A percentile compares a stretch with the other conserved stretches of the same genome.
Evolutionary conservation across 805 yeast genomes (phyloP).

Genomic region (Geotrichum ghanense): DNA sequence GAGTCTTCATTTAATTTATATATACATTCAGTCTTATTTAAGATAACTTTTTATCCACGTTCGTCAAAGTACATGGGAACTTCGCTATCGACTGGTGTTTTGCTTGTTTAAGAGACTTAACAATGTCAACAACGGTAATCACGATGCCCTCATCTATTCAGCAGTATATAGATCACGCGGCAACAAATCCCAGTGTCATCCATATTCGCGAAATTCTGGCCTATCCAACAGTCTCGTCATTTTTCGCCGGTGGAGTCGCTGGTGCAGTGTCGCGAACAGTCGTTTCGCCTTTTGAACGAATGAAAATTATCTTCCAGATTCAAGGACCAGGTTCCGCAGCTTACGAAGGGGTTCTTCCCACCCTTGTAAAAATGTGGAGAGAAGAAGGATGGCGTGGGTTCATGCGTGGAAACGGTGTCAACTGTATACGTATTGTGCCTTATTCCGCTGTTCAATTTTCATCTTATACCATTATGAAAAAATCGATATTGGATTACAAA

Average conservation of each 20-base stretch:
- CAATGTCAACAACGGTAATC: neutral
- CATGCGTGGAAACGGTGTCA: slow-evolving; percentile 83
- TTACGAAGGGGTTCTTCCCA: slow-evolving; percentile 61
- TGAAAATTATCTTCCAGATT: slow-evolving; percentile 81
- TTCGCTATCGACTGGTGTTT: too few relatives aligned
- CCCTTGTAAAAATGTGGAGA: slow-evolving; percentile 64
- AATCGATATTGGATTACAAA: slow-evolving; percentile 29
- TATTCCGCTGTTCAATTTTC: slow-evolving; percentile 91
- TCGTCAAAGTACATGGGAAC: neutral
- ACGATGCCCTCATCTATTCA: neutral
- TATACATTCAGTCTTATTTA: too few relatives aligned
- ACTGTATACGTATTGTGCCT: slow-evolving; percentile 84
- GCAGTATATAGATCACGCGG: neutral
- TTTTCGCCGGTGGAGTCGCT: slow-evolving; percentile 91
- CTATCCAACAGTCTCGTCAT: slow-evolving; percentile 47
- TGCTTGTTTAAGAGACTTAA: neutral
- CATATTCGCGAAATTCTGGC: neutral
- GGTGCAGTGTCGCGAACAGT: slow-evolving; percentile 92
- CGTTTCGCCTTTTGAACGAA: slow-evolving; percentile 91
- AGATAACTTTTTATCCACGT: too few relatives aligned
- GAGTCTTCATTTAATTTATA: neutral
- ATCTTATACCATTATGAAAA: slow-evolving; percentile 50
- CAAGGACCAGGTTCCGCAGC: slow-evolving; percentile 46
- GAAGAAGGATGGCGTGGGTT: slow-evolving; percentile 91
- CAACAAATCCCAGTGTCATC: neutral